Base-by-base conservation (phyloP, 345 rosid genomes). In the Moricandia moricandioides region DNA sequence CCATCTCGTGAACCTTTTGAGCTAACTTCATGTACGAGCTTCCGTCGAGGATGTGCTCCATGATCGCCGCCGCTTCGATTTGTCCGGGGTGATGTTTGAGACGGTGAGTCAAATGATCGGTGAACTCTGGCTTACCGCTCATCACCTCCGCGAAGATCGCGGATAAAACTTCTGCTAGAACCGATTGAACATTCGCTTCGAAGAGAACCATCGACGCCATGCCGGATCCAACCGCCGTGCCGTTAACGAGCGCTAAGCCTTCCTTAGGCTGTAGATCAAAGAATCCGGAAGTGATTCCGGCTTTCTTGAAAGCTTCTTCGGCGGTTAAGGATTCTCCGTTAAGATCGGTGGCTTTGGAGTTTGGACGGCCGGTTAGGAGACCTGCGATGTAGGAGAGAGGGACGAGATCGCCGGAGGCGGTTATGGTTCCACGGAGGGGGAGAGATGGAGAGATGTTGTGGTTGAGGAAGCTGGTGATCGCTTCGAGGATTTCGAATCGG, bases 41-140 rank as follows among this genome's bases (percentile, higher is more conserved):
- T 13, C 92, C 93, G 81, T 78, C 88, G 39, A 90, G 78, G 43
- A 90, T 84, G 64, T 88, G 91, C 52, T 90, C 92, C 93, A 90
- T 90, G 1, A 90, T 83, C 10, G 96, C 92, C 12, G 93, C 93
- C 5, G 91, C 91, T 73, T 90, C 96, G 74, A 90, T 88, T 47
- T 90, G 96, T 0, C 93, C 91, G 0, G 92, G 92, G 57, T 90
- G 96, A 73, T 90, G 96, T 79, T 90, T 90, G 77, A 90, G 49
- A 11, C 87, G 80, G 31, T 88, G 91, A 6, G 93, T 90, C 67
- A 90, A 55, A 18, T 88, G 89, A 79, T 90, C 93, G 0, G 96
- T 90, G 30, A 90, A 90, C 47, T 90, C 92, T 7, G 89, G 91
- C 62, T 88, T 90, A 12, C 96, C 96, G 21, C 76, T 82, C 96